A percentile compares a stretch with the other conserved stretches of the same genome.
phyloP scores from a whole-genome alignment of 176 grass and related monocot genomes.

The Oryza punctata region DNA sequence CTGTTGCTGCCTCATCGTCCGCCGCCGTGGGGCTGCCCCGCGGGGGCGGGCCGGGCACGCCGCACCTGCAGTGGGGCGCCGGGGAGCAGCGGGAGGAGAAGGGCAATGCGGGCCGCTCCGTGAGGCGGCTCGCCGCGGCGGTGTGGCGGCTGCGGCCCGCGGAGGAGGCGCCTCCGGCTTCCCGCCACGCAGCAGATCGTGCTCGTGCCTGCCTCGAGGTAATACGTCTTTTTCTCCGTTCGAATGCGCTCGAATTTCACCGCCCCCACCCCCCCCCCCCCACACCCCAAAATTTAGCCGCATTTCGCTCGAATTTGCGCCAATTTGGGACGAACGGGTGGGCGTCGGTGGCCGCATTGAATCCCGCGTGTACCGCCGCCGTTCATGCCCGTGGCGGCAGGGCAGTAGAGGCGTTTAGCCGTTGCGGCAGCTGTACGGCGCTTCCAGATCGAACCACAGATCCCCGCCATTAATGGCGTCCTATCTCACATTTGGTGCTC shows the following conservation, averaged over 20 bases:
- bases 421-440: conserved; percentile 39
- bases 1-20: neutral
- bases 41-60: conserved; percentile 26
- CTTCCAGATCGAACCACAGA: conserved; percentile 43
- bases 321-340: neutral
- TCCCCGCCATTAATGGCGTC: conserved; percentile 46
- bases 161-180: conserved; percentile 34
- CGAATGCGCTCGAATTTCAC: neutral
- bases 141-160: conserved; percentile 52
- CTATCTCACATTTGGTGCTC: neutral
- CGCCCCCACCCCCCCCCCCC: too few relatives aligned
- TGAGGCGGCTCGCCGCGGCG: conserved; percentile 43
- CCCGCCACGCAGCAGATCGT: neutral
- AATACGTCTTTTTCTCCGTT: neutral
- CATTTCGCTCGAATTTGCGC: neutral
- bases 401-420: conserved; percentile 29
- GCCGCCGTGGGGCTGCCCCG: neutral
- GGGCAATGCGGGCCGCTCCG: conserved; percentile 3
- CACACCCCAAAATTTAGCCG: neutral
- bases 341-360: conserved; percentile 12
- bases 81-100: conserved; percentile 1
- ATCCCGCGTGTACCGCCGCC: conserved; percentile 9
- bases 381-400: conserved; percentile 41
- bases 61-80: conserved; percentile 28
- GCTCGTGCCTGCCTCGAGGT: conserved; percentile 45